Evolutionary conservation across 1,139 yeast species (phyloP).

Genomic region (Blastobotrys illinoisensis): DNA sequence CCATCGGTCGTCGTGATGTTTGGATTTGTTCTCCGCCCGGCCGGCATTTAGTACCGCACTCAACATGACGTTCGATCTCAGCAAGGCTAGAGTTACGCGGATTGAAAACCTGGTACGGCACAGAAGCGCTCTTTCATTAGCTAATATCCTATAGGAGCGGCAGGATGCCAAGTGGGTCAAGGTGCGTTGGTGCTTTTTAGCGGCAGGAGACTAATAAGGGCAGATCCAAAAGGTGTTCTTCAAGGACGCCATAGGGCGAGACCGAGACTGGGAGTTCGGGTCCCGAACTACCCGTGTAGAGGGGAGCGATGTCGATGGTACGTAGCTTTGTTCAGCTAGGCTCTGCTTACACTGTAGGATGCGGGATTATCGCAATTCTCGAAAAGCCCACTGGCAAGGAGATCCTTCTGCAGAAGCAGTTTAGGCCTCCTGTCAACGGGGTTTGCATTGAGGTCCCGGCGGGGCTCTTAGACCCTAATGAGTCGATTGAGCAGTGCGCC

Average conservation of each 20-base stretch:
- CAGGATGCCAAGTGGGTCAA: conserved; percentile 54
- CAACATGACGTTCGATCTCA: conserved; percentile 17
- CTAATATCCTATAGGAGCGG: conserved; percentile 22
- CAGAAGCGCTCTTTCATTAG: neutral
- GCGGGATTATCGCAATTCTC: conserved; percentile 78
- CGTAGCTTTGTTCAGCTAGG: neutral
- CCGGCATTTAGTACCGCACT: neutral
- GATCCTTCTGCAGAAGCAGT: conserved; percentile 76
- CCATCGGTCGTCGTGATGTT: neutral
- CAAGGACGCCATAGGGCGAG: conserved; percentile 32
- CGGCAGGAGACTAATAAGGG: neutral
- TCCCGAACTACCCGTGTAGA: conserved; percentile 71
- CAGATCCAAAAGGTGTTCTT: conserved; percentile 56
- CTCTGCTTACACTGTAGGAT: conserved; percentile 16
- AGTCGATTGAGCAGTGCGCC: conserved; percentile 72
- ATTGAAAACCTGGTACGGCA: conserved; percentile 29
- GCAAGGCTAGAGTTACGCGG: conserved; percentile 33
- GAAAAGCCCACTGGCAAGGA: conserved; percentile 48
- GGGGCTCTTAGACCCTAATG: conserved; percentile 83
- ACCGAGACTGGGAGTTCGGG: conserved; percentile 86
- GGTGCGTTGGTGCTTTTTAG: neutral
- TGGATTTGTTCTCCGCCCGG: neutral
- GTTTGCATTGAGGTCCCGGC: conserved; percentile 94
- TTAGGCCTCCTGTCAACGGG: conserved; percentile 84
- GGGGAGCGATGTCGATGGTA: conserved; percentile 67